These are phyloP conservation scores for Cinnamomum micranthum DNA, from an alignment of 164 flowering plant genomes.

Conservation along the genomic window DNA sequence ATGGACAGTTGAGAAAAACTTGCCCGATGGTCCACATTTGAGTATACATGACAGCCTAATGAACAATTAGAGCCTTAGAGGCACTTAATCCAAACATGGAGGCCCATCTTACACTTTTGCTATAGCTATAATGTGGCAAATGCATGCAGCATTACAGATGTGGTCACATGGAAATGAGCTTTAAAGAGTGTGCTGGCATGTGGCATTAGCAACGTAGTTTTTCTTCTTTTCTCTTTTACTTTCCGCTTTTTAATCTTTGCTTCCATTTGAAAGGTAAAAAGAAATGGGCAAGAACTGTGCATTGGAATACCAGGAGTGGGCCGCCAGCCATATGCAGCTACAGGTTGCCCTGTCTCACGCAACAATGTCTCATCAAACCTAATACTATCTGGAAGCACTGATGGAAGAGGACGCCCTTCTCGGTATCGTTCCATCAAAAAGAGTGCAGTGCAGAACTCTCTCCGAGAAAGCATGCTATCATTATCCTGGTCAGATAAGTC, in stretches of 20 bases:
- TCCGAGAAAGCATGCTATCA: slow-evolving; percentile 92
- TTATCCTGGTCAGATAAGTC: slow-evolving; percentile 95
- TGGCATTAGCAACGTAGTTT: background rate
- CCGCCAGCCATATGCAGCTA: slow-evolving; percentile 54
- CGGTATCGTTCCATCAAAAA: slow-evolving; percentile 93
- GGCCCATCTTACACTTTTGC: background rate
- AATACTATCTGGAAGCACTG: slow-evolving; percentile 59
- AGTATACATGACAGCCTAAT: background rate
- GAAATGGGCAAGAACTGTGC: background rate
- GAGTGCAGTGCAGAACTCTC: slow-evolving; percentile 86
- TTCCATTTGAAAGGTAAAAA: background rate
- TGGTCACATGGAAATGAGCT: background rate
- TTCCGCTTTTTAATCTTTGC: background rate
- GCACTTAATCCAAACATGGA: background rate
- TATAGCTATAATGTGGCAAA: background rate
- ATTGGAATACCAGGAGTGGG: slow-evolving; percentile 49
- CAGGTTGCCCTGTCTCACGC: slow-evolving; percentile 49
- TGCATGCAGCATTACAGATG: background rate
- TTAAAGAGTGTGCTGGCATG: background rate
- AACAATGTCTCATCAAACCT: slow-evolving; percentile 61
- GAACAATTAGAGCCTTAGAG: background rate
- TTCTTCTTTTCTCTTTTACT: no score
- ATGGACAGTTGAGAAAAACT: background rate
- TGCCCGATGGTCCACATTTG: background rate
- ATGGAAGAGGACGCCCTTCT: slow-evolving; percentile 88